phyloP scores from a whole-genome alignment of 805 yeast genomes.

The Diddensiella caesifluorescens region DNA sequence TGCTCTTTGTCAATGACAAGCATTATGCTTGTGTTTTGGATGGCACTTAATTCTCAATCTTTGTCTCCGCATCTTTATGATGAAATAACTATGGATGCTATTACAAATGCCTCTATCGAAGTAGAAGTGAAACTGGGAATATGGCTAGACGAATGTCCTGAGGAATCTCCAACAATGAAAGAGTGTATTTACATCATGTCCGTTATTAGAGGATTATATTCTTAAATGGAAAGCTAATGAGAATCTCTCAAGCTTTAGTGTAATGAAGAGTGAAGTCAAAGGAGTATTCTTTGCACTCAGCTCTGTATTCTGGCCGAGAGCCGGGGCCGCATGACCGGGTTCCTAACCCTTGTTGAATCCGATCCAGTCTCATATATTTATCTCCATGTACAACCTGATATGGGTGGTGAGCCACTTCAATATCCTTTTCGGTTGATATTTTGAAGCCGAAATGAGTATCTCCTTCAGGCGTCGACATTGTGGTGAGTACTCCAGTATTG shows the following conservation, averaged over 20 bases:
- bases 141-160: constrained; percentile 8
- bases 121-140: constrained; percentile 5
- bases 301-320: constrained; percentile 18
- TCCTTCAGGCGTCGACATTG: constrained; percentile 4
- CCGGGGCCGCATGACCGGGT: constrained; percentile 30
- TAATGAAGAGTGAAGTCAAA: constrained; percentile 1
- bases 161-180: constrained; percentile 9
- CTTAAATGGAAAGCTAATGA: too few relatives aligned
- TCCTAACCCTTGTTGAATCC: constrained; percentile 27
- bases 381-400: constrained; percentile 18
- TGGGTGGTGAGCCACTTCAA: constrained; percentile 24
- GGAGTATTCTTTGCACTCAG: constrained; percentile 2
- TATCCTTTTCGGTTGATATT: constrained; percentile 12
- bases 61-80: constrained; percentile 7
- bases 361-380: constrained; percentile 23
- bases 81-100: constrained; percentile 7
- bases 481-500: constrained; percentile 7
- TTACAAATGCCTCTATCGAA: constrained; percentile 1
- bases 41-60: constrained; percentile 12
- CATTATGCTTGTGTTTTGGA: constrained; percentile 13
- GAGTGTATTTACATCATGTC: constrained; percentile 9
- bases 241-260: too few relatives aligned
- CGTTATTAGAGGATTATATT: constrained; percentile 3
- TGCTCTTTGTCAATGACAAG: constrained; percentile 17
- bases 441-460: constrained; percentile 13